phyloP scores from a whole-genome alignment of 2,329 filamentous ascomycete genomes.

The Arthrobotrys megalospora region DNA sequence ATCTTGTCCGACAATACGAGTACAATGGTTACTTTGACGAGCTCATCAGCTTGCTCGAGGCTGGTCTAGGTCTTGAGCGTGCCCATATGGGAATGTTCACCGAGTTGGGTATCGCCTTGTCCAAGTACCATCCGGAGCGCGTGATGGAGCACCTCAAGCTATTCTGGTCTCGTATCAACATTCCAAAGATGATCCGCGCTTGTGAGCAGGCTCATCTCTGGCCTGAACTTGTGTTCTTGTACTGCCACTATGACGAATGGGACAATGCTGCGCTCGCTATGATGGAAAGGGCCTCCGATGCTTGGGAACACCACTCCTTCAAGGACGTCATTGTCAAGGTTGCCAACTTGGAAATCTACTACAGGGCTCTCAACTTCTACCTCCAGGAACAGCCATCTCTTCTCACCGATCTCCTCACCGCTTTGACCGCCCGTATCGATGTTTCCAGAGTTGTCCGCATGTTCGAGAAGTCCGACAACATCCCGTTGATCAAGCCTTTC shows the following conservation, averaged over 20 bases:
- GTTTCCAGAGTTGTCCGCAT: conserved; percentile 96
- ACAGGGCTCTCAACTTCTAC: conserved; percentile 74
- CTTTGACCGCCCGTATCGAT: conserved; percentile 91
- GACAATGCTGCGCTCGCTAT: conserved; percentile 97
- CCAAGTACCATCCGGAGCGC: conserved; percentile 94
- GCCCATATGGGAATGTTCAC: conserved; percentile 99
- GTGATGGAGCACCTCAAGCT: conserved; percentile 99
- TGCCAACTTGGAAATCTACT: conserved; percentile 98
- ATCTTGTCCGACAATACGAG: conserved; percentile 97
- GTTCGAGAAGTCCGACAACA: conserved; percentile 98
- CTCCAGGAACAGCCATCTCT: conserved; percentile 96
- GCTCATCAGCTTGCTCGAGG: conserved; percentile 92
- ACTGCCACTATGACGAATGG: conserved; percentile 98
- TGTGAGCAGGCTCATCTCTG: conserved; percentile 96
- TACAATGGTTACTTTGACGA: conserved; percentile 98
- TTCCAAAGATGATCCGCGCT: conserved; percentile 94
- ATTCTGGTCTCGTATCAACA: conserved; percentile 98
- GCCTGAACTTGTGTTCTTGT: conserved; percentile 98
- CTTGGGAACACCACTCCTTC: conserved; percentile 99
- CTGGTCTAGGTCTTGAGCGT: conserved; percentile 91
- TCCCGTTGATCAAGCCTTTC: conserved; percentile 99
- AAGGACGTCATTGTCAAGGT: conserved; percentile 99
- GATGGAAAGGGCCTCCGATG: conserved; percentile 97
- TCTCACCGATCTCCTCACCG: conserved; percentile 94
- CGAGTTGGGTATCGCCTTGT: conserved; percentile 88